A percentile compares a stretch with the other conserved stretches of the same genome.
These are phyloP conservation scores for Agaricus bisporus DNA, from an alignment of 768 basidiomycete species.

Conservation along the genomic window DNA sequence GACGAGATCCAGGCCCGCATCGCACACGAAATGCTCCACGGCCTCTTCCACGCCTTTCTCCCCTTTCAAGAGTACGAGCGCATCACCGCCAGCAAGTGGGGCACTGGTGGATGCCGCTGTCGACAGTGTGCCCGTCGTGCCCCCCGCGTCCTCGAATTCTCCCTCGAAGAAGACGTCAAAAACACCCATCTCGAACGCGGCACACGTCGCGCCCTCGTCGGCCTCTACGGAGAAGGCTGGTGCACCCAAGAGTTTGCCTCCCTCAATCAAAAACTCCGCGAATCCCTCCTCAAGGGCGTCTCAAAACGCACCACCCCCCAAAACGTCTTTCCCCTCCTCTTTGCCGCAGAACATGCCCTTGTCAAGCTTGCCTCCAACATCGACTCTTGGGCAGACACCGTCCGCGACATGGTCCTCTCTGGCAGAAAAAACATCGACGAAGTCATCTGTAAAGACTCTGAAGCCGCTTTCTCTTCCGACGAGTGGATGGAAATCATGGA, in stretches of 20 bases:
- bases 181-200: slow-evolving; percentile 67
- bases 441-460: slow-evolving; percentile 51
- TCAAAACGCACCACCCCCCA: slow-evolving; percentile 58
- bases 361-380: slow-evolving; percentile 48
- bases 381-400: slow-evolving; percentile 65
- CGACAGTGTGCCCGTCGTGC: slow-evolving; percentile 76
- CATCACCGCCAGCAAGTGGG: slow-evolving; percentile 73
- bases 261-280: slow-evolving; percentile 59
- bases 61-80: slow-evolving; percentile 75
- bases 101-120: slow-evolving; percentile 78
- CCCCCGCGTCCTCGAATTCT: slow-evolving; percentile 81
- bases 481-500: slow-evolving; percentile 78
- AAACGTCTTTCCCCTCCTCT: slow-evolving; percentile 67
- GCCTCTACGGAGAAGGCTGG: slow-evolving; percentile 88
- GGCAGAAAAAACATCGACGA: slow-evolving; percentile 61
- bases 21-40: slow-evolving; percentile 85
- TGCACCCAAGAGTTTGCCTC: slow-evolving; percentile 73
- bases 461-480: slow-evolving; percentile 55
- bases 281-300: slow-evolving; percentile 67
- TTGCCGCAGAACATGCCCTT: slow-evolving; percentile 57
- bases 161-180: slow-evolving; percentile 68
- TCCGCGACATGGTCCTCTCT: slow-evolving; percentile 60
- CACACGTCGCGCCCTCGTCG: slow-evolving; percentile 69
- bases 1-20: slow-evolving; percentile 80
- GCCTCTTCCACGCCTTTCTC: slow-evolving; percentile 79